Evolutionary conservation across 352 stramenopile genomes (phyloP), one percentile per base, ranked within the genome.

Genomic region (Globisporangium takayamanum): DNA sequence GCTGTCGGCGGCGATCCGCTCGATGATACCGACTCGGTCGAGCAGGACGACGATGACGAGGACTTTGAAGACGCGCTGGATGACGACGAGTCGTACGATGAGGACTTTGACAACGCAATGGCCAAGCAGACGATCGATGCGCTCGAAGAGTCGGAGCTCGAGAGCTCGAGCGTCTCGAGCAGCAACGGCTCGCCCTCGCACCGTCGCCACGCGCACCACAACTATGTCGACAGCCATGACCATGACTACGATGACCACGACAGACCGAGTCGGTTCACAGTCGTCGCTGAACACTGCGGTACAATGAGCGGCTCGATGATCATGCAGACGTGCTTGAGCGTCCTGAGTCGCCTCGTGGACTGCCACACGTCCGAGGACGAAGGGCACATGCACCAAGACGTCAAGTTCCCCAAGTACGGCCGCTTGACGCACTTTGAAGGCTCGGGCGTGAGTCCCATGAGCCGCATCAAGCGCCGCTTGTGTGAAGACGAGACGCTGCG

Each of bases 221-320:
- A 75, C n/a, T 74, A 66, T 18, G 22, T 64, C 16, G 58, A 66
- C 36, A 66, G 74, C 7, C 33, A 39, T 18, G 75, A 74, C 51
- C 48, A 37, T 15, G 76, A 85, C 22, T 0, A 22, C 22, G 22
- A 22, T 22, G 57, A 49, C 25, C 73, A 74, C 50, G 36, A 48
- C 11, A 73, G 84, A 56, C 56, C 65, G 7, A 78, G 62, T 50
- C 79, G 77, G 20, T 86, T 87, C 55, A 90, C 79, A 11, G 81
- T 91, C 16, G 80, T 90, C 39, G 76, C 79, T 14, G 84, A 93
- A 54, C 80, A 91, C 63, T 88, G 72, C 30, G 84, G 84, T 20
- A 69, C 77, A 0, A 93, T 93, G 80, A 91, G 84, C 59, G 70
- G 77, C 11, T 89, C 80, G 6, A 93, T 92, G 83, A 94, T 94